Evolutionary conservation across 257 asterid genomes (phyloP).

Genomic region (Solanum pinnatisectum): DNA sequence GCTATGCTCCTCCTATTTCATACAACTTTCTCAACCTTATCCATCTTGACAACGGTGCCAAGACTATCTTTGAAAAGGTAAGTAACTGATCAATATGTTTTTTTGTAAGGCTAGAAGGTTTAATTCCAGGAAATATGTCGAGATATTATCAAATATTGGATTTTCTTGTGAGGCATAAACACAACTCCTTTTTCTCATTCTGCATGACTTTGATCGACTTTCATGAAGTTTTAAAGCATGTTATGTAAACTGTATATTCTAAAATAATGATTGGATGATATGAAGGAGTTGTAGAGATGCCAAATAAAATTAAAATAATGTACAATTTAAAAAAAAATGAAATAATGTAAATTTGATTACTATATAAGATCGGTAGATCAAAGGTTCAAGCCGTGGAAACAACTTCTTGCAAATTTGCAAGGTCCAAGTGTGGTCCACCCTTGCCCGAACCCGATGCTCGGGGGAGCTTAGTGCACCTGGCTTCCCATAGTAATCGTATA

Average conservation of each 20-base stretch:
- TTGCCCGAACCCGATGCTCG: neutral
- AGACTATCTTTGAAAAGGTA: slow-evolving; percentile 70
- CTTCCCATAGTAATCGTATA: neutral
- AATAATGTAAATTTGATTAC: neutral
- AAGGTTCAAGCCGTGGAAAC: neutral
- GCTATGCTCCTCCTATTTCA: slow-evolving; percentile 75
- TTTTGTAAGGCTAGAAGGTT: neutral
- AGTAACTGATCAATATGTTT: neutral
- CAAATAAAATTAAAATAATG: neutral
- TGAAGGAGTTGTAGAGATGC: neutral
- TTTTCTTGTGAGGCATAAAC: neutral
- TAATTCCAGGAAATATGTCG: neutral
- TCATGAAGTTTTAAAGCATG: neutral
- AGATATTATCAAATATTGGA: neutral
- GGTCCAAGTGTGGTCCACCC: neutral
- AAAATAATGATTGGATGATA: neutral
- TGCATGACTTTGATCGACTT: neutral
- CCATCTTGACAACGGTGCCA: slow-evolving; percentile 33
- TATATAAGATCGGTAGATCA: neutral
- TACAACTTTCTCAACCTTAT: slow-evolving; percentile 84
- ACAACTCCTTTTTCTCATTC: neutral
- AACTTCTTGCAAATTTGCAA: neutral
- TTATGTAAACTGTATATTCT: neutral
- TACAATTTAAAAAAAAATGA: neutral
- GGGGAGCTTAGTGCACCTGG: neutral